These are phyloP conservation scores for Erodium chrysanthum DNA, from an alignment of 441 rosid species.

Conservation along the genomic window DNA sequence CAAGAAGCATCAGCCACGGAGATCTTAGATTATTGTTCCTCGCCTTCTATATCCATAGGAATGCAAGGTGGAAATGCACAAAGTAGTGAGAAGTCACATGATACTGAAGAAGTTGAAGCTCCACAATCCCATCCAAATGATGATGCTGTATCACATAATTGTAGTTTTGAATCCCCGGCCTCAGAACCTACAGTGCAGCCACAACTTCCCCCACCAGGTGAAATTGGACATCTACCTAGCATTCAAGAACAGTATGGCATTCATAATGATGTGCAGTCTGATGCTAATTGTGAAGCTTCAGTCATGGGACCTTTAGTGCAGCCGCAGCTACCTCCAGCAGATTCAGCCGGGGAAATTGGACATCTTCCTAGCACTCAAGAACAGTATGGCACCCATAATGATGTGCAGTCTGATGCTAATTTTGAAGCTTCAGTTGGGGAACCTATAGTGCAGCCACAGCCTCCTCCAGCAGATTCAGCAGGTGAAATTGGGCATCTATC, in stretches of 20 bases:
- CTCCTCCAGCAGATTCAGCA: slow-evolving; percentile 4
- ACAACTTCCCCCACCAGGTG: slow-evolving; percentile 14
- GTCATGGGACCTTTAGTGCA: too few relatives aligned
- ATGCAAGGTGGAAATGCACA: slow-evolving; percentile 11
- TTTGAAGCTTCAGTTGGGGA: slow-evolving; percentile 22
- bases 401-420: neutral
- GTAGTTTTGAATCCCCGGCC: slow-evolving; percentile 17
- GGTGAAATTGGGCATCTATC: slow-evolving; percentile 23
- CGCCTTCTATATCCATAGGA: slow-evolving; percentile 24
- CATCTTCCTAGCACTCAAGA: too few relatives aligned
- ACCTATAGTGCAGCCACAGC: slow-evolving; percentile 15
- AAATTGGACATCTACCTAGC: slow-evolving; percentile 21
- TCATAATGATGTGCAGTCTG: slow-evolving; percentile 5
- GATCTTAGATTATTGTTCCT: slow-evolving; percentile 23
- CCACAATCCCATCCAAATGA: slow-evolving; percentile 14
- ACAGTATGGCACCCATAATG: too few relatives aligned
- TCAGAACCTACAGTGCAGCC: slow-evolving; percentile 21
- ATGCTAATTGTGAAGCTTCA: too few relatives aligned
- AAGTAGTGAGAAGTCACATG: neutral
- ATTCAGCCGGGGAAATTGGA: too few relatives aligned
- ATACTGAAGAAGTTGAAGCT: slow-evolving; percentile 28
- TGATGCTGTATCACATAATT: slow-evolving; percentile 19
- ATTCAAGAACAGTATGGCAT: slow-evolving; percentile 14
- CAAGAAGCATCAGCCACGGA: neutral
- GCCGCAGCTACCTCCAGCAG: too few relatives aligned